Base-by-base conservation (phyloP, 768 basidiomycete genomes). In the Tulasnella sp. region DNA sequence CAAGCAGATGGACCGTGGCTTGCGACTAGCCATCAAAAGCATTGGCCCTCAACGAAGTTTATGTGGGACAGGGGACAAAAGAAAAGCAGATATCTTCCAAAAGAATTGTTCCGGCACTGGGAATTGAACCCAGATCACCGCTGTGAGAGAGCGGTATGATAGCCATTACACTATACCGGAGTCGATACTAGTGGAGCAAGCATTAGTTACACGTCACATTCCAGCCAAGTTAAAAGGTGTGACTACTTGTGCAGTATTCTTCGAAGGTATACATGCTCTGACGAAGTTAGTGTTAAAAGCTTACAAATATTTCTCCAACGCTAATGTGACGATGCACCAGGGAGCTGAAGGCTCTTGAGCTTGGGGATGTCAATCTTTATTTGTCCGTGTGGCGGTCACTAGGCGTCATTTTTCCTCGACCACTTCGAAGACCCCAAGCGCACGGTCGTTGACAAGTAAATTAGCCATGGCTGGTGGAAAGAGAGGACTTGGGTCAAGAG, bases 121-220 rank as follows among this genome's bases (percentile, higher is more conserved):
- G 73, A 74, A 46, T 74, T 38, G 73, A 74, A 74, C 73, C 73
- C 73, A 38, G 73, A 46, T 74, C 73, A 40, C 73, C 44, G 73
- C 73, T 74, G 73, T 74, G 73, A 74, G 73, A 74, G 73, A 74
- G 73, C 73, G 44, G 73, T 74, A 74, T 74, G 73, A 74, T 74
- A 74, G 44, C 73, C 73, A 46, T 74, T 74, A 74, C 73, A 74
- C 73, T 74, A 74, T 74, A 74, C 73, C 73, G 73, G 73, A 74
- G 36, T 16, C n/a, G 9, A n/a, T 52, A 10, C 9, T n/a, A 31
- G 0, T 0, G 12, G 3, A 14, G 4, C 9, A 10, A 4, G 31
- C 5, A 1, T 14, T 36, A 27, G 5, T 12, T 36, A 36, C 1
- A 27, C 62, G 36, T 34, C 3, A 1, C 14, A 3, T 16, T 16